A percentile compares a stretch with the other conserved stretches of the same genome.
phyloP scores from a whole-genome alignment of 1,284 basidiomycete genomes.

The Rhodotorula sp. region DNA sequence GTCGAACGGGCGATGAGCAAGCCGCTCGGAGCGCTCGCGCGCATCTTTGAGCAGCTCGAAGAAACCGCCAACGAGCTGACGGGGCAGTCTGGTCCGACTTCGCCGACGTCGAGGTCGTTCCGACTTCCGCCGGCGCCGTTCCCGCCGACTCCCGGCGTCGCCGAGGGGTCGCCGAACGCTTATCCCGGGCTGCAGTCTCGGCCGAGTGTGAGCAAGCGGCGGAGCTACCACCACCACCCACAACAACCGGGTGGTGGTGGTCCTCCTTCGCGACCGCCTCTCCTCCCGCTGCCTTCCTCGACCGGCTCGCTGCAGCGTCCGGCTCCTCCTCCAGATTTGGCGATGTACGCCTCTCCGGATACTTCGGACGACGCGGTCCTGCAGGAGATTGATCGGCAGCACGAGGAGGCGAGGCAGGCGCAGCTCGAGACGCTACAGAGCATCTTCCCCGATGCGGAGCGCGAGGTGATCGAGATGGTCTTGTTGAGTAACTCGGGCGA shows the following conservation, averaged over 20 bases:
- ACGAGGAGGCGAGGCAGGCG: slow-evolving; percentile 53
- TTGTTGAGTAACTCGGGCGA: slow-evolving; percentile 84
- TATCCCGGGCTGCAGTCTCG: neutral
- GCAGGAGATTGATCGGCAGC: slow-evolving; percentile 73
- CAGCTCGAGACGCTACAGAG: slow-evolving; percentile 28
- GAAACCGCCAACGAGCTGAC: slow-evolving; percentile 43
- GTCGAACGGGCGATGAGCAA: slow-evolving; percentile 68
- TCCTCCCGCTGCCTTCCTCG: slow-evolving; percentile 17
- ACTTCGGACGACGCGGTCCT: slow-evolving; percentile 56
- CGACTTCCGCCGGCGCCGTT: neutral
- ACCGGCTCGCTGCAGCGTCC: slow-evolving; percentile 6
- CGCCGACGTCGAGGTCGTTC: neutral
- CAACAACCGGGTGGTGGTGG: too few species aligned
- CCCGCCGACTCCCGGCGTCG: neutral
- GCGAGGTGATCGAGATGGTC: slow-evolving; percentile 79
- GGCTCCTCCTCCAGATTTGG: slow-evolving; percentile 33
- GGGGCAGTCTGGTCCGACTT: slow-evolving; percentile 18
- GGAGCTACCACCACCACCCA: slow-evolving; percentile 11
- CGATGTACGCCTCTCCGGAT: slow-evolving; percentile 53
- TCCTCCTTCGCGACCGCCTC: slow-evolving; percentile 36
- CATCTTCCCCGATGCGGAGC: slow-evolving; percentile 56
- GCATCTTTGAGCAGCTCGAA: slow-evolving; percentile 69
- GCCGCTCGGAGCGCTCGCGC: slow-evolving; percentile 78
- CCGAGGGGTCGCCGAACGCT: too few species aligned
- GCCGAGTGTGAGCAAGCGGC: slow-evolving; percentile 4